Percentiles rank a stretch among this genome's conserved stretches.
These are phyloP conservation scores for Ustilago loliicola DNA, from an alignment of 1,284 basidiomycete genomes.

Conservation along the genomic window DNA sequence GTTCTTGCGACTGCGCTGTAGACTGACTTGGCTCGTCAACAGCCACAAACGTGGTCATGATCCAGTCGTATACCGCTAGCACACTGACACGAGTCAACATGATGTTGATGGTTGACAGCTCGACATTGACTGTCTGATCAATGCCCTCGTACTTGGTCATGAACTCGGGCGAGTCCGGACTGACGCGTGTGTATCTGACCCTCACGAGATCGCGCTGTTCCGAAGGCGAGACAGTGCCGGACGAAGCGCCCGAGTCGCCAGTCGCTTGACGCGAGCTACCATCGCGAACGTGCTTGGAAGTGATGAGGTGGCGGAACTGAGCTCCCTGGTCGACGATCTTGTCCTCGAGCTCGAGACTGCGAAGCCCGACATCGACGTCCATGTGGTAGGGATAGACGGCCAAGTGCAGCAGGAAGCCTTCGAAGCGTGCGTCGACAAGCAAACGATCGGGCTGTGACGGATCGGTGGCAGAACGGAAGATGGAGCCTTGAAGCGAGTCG, in stretches of 20 bases:
- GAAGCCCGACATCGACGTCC: slow-evolving; percentile 86
- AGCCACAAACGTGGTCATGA: slow-evolving; percentile 79
- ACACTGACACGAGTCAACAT: slow-evolving; percentile 92
- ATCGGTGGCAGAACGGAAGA: slow-evolving; percentile 78
- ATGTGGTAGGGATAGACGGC: slow-evolving; percentile 75
- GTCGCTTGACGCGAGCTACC: slow-evolving; percentile 35
- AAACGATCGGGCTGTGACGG: slow-evolving; percentile 77
- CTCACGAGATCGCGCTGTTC: slow-evolving; percentile 78
- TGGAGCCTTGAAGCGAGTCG: slow-evolving; percentile 84
- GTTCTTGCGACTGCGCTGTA: slow-evolving; percentile 14
- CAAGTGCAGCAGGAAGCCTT: slow-evolving; percentile 76
- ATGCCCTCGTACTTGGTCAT: slow-evolving; percentile 84
- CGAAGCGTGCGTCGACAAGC: slow-evolving; percentile 84
- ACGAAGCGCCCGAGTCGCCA: slow-evolving; percentile 35
- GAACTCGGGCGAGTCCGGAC: slow-evolving; percentile 90
- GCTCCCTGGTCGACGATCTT: slow-evolving; percentile 77
- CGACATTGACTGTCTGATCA: slow-evolving; percentile 88
- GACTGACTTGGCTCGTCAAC: slow-evolving; percentile 25
- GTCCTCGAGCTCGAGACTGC: slow-evolving; percentile 74
- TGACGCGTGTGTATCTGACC: slow-evolving; percentile 85
- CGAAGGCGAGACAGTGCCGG: slow-evolving; percentile 32
- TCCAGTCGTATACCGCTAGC: slow-evolving; percentile 92
- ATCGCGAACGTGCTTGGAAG: slow-evolving; percentile 75
- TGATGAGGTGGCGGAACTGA: slow-evolving; percentile 78
- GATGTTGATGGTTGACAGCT: slow-evolving; percentile 92